Base-by-base conservation (phyloP, 768 basidiomycete species). In the Leccinellum luteum region DNA sequence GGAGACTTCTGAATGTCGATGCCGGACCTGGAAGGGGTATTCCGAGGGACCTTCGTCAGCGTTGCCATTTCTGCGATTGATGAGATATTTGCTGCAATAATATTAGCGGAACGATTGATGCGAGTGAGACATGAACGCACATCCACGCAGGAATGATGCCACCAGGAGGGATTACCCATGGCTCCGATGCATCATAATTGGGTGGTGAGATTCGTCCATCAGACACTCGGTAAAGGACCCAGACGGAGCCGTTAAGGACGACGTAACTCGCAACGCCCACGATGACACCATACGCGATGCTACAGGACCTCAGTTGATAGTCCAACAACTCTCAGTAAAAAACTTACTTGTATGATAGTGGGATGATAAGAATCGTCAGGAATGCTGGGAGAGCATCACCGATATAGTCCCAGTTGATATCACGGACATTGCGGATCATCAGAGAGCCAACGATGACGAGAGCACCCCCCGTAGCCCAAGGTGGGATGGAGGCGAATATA, bases 201-300 rank as follows among this genome's bases (percentile, higher is more conserved):
- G 84, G 79, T 3, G 90, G 90, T 1, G 79, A 66, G 56, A 91
- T 75, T 32, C 83, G 78, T n/a, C 80, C 86, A n/a, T 79, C 70
- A 5, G 83, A 75, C 27, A 80, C 58, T 64, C 81, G 86, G 65
- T 75, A 79, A 55, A 92, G 47, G 15, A 79, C 19, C 69, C 82
- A 80, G 7, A 90, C 83, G 50, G 85, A 75, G 43, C 85, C 87
- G 66, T 94, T 94, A 57, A 94, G 74, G 55, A 90, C 59, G 48
- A 90, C 64, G 70, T 90, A 92, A 14, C 85, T 82, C 35, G 79
- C 50, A 52, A 94, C 77, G 34, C 92, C 92, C 0, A 88, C 85
- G 60, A 94, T 92, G 69, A 94, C 87, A 62, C 92, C 92, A 66
- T 94, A 92, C 41, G 92, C 90, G 66, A 94, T 92, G 78, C 89